Evolutionary conservation across 2,329 filamentous ascomycete species (phyloP), one percentile per base, ranked within the genome.

Genomic region (Colletotrichum echinochloae): DNA sequence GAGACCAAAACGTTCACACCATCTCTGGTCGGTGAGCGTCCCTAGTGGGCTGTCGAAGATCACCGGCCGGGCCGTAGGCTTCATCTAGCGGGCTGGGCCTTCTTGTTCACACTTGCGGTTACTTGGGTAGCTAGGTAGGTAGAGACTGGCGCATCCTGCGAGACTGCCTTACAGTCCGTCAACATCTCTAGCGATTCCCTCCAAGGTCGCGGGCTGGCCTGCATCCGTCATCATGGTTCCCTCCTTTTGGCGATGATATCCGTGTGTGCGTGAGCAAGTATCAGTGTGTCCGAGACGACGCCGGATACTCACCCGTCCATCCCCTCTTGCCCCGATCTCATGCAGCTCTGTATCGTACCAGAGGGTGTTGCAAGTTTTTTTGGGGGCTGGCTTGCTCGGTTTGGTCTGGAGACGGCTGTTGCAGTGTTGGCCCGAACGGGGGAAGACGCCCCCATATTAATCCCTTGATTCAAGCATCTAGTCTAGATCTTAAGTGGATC

Each of bases 401-500:
- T 23, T 35, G 20, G 44, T 11, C 37, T 59, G 63, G 44, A 60
- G 51, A 55, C 62, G 39, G 57, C 23, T 52, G 59, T 63, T 60
- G 44, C 49, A 33, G 56, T 44, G 56, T 67, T 57, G 63, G 60
- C 65, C 41, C 57, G 57, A 63, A 60, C 44, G 57, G 52, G 62
- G 39, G 49, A 48, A 28, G 12, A 41, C n/a, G 65, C 30, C 68
- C 59, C 68, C 68, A 71, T 71, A 68, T 39, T 66, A 56, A 46
- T 54, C 49, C 66, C 48, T 71, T 65, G 46, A 68, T 68, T 63
- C 68, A 71, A 71, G 68, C 57, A 71, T 68, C 52, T 71, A 64
- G 68, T 71, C 66, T 63, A 71, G 68, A 71, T 71, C 68, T 57
- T 18, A 52, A 68, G 68, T 71, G 68, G 68, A 68, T 71, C 65